Evolutionary conservation across 257 asterid species (phyloP).

Genomic region (Solanum ossicruentum): DNA sequence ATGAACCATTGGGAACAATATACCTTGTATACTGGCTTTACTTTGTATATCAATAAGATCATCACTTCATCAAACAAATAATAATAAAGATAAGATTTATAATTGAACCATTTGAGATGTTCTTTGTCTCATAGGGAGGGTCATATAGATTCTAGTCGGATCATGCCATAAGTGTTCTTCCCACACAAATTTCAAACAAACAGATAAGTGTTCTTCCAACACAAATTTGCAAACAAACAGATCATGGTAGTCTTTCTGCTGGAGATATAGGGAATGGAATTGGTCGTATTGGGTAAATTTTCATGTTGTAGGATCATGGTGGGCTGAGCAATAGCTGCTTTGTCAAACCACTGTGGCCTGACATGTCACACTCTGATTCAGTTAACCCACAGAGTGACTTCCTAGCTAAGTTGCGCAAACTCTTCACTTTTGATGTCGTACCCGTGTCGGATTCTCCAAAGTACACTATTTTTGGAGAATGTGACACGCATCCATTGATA

Average conservation of each 20-base stretch:
- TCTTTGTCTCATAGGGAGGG: not conserved
- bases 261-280: not conserved
- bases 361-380: not conserved
- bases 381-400: not conserved
- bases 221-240: not conserved
- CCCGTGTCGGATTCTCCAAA: no score
- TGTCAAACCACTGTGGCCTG: not conserved
- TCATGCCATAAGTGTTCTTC: not conserved
- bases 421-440: no score
- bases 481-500: no score
- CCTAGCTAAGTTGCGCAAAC: no score
- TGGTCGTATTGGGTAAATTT: not conserved
- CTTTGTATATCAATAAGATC: not conserved
- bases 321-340: not conserved
- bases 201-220: not conserved
- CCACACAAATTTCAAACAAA: not conserved
- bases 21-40: not conserved
- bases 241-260: not conserved
- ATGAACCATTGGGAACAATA: not conserved
- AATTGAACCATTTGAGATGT: not conserved
- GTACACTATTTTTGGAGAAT: no score
- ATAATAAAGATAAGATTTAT: not conserved
- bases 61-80: not conserved
- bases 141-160: not conserved
- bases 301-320: not conserved